Conservation (phyloP, 208 protist genomes). For the Trypanosoma mega region DNA sequence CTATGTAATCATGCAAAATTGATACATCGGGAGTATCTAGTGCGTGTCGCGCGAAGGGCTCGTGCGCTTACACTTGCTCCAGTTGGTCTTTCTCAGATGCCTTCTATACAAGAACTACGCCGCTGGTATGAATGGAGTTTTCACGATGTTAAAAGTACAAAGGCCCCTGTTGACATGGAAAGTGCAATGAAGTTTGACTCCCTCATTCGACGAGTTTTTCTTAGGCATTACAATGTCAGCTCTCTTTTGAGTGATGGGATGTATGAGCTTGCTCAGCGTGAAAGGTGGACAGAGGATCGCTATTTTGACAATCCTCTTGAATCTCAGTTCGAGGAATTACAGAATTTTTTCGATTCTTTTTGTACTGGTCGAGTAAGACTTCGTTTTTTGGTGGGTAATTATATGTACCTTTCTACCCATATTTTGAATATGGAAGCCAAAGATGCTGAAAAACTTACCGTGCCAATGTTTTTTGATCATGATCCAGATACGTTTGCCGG, state of each 20-base stretch:
- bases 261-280: slow-evolving; percentile 45
- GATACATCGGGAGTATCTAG: slow-evolving; percentile 59
- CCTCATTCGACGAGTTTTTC: slow-evolving; percentile 54
- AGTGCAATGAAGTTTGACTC: slow-evolving; percentile 45
- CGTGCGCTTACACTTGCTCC: slow-evolving; percentile 49
- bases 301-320: slow-evolving; percentile 30
- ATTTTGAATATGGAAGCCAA: slow-evolving; percentile 43
- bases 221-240: slow-evolving; percentile 69
- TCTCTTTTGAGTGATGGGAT: slow-evolving; percentile 47
- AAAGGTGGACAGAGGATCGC: slow-evolving; percentile 47
- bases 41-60: slow-evolving; percentile 48
- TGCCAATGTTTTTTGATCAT: slow-evolving; percentile 54
- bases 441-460: slow-evolving; percentile 40
- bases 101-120: slow-evolving; percentile 60
- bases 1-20: slow-evolving; percentile 41
- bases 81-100: slow-evolving; percentile 73
- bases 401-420: slow-evolving; percentile 67
- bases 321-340: slow-evolving; percentile 37
- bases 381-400: slow-evolving; percentile 69
- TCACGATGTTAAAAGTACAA: slow-evolving; percentile 57
- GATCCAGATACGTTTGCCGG: slow-evolving; percentile 54
- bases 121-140: slow-evolving; percentile 77
- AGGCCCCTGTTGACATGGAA: slow-evolving; percentile 32
- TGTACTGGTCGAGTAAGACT: slow-evolving; percentile 50
- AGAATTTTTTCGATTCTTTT: slow-evolving; percentile 60